Base-by-base conservation (phyloP, 768 basidiomycete genomes). In the Pulveroboletus sp. region DNA sequence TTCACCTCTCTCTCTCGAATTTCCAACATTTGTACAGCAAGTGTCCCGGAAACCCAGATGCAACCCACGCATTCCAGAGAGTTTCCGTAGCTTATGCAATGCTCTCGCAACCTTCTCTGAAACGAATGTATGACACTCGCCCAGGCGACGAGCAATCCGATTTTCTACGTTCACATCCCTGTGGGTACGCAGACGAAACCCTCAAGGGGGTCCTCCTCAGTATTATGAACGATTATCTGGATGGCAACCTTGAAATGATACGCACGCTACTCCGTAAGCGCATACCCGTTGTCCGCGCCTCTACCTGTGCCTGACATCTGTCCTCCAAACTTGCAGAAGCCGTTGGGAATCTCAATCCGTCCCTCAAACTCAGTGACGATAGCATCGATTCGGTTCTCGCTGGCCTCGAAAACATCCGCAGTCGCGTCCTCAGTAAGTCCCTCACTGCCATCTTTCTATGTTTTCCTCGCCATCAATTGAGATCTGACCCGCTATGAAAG, bases 181-280 rank as follows among this genome's bases (percentile, higher is more conserved):
- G 72, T 27, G 72, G 73, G 31, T 72, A 82, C 48, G 85, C 87
- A 1, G 87, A 94, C 50, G 87, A 93, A 58, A 93, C 91, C 2
- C 80, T 94, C 47, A 75, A 82, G 41, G 77, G 80, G 45, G 89
- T 91, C 16, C 70, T 93, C 29, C 63, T 88, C 27, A 79, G 82
- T 23, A 82, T 90, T 11, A 80, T 92, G 62, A 83, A 80, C 51
- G 91, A 94, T 59, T 88, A 91, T 55, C 66, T 93, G 38, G 87
- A 91, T 46, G 91, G 90, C 6, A 90, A 93, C 67, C 71, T 93
- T n/a, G 88, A 92, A 63, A 81, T 90, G 64, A 84, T 92, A 60
- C 78, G 87, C 47, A 80, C 81, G 1, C 67, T 91, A 19, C 76
- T 93, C 21, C 80, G 88, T 88, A 57, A 43, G 85, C 73, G 13